Base-by-base conservation (phyloP, 179 eudicot genomes). In the Gypsophila paniculata region DNA sequence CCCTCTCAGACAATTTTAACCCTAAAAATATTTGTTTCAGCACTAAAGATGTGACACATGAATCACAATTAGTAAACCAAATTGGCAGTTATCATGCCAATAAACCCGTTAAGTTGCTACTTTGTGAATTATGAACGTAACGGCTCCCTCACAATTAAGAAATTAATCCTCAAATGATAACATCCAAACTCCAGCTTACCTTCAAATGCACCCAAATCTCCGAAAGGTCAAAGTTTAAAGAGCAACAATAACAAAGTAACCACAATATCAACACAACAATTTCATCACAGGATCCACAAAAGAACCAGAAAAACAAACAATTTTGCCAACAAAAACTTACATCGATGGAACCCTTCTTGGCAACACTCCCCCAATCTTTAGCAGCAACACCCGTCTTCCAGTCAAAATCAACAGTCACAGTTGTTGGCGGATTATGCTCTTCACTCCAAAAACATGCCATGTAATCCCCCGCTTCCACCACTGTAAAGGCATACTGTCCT, bases 371-470 rank as follows among this genome's bases (percentile, higher is more conserved):
- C 97, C 96, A 94, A 77, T 91, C 94, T 65, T 82, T 90, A 17
- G 97, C 90, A 42, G 94, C 94, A 75, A 91, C 84, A 69, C 99
- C 97, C 22, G 88, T 73, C 73, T 86, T 89, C 99, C 99, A 94
- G 3, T 88, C 99, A 53, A 94, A 87, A 49, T 95, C 99, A 68
- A 95, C 67, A 1, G 95, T 85, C 23, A 93, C 57, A 0, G 79
- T 75, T 4, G 79, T 61, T 12, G 81, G 26, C 4, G 97, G 97
- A 11, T 86, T 83, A 75, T 90, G 95, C 67, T 87, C 88, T 17
- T 84, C 63, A 15, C 81, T 80, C 86, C 90, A 87, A 53, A 92
- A 95, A 71, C 97, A 95, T 25, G 91, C 81, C 96, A 84, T 82
- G 36, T 91, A 95, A 79, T 95, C 96, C 48, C 97, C 99, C 0